Base-by-base conservation (phyloP, 768 basidiomycete genomes). In the Gelatoporia subvermispora region DNA sequence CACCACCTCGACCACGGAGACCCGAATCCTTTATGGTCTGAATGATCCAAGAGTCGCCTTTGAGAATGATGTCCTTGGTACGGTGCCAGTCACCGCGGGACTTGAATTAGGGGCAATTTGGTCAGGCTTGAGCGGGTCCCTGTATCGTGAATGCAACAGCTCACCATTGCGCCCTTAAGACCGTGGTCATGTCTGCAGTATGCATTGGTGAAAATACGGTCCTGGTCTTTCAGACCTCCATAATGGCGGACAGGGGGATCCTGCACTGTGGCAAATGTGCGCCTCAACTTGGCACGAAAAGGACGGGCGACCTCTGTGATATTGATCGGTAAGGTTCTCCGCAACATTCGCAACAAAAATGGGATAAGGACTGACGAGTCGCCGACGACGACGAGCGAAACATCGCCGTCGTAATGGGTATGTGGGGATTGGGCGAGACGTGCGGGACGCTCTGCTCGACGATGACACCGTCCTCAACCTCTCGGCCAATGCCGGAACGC, bases 31-130 rank as follows among this genome's bases (percentile, higher is more conserved):
- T 98, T 61, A 98, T 89, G 38, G 83, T 84, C 63, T 96, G 85
- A 51, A 98, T 97, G 59, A 98, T 93, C 93, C 93, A 99, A 7
- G 83, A 78, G 71, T 99, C 95, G 43, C 95, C 95, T 65, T 98
- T 99, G 48, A 84, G 71, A 25, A 98, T 56, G 58, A 99, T 95
- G 52, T 98, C 95, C 69, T 98, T 99, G 52, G 95, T 99, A 55
- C 81, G 79, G 68, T 98, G 95, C 95, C 95, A 99, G 73, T 99
- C 95, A 9, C 95, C 95, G 40, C 95, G 86, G 37, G 87, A 78
- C 89, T 94, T 53, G 45, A 31, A 31, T 31, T 13, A 16, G 43
- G 23, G n/a, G n/a, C n/a, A n/a, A n/a, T n/a, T n/a, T 4, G 21
- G 34, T 24, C 16, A 5, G 18, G 39, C 36, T 51, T 23, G 50